Conservation (phyloP, 257 asterid species). For the Capsicum rhomboideum region DNA sequence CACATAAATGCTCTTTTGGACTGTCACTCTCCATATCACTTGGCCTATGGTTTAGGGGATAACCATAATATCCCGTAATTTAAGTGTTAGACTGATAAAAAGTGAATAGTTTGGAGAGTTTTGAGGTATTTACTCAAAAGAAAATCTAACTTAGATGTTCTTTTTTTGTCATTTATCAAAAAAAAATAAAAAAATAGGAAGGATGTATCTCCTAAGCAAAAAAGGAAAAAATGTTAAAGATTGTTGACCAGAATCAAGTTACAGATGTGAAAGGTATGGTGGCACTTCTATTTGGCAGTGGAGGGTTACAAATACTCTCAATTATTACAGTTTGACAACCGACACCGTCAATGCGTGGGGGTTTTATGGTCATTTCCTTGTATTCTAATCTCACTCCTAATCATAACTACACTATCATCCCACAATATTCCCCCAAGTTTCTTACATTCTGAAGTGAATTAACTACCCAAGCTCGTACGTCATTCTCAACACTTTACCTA, state of each 20-base stretch:
- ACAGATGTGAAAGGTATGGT: neutral
- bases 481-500: neutral
- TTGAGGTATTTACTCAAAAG: no score
- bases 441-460: neutral
- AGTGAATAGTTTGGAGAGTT: no score
- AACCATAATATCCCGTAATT: no score
- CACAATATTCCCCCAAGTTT: no score
- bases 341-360: neutral
- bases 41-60: no score
- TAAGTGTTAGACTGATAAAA: no score
- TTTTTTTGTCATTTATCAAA: no score
- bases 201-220: no score
- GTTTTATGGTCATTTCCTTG: neutral
- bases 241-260: neutral
- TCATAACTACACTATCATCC: neutral
- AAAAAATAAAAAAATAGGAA: no score
- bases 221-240: neutral
- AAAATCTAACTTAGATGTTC: no score
- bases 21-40: no score
- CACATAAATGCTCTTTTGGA: no score
- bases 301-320: neutral
- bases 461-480: neutral
- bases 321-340: neutral
- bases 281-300: neutral
- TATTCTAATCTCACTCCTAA: neutral